Percentiles rank a stretch among this genome's conserved stretches.
Conservation (phyloP, 805 yeast species). For the Barnettozyma populi region DNA sequence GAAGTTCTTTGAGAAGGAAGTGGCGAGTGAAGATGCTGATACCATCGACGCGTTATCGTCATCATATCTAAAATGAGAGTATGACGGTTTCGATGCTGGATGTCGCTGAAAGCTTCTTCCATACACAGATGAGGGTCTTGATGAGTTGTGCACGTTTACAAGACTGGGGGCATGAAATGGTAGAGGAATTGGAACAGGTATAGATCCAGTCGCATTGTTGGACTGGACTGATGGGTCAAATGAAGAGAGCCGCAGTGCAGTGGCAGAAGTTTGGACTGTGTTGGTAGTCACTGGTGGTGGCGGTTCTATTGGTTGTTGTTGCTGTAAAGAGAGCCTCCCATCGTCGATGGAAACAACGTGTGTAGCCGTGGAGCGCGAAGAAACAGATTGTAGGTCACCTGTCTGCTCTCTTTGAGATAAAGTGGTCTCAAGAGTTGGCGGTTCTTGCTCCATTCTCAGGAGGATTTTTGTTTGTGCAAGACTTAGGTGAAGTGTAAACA, state of each 20-base stretch:
- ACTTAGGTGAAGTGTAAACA: not conserved
- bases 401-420: not conserved
- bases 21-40: conserved; percentile 37
- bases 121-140: conserved; percentile 20
- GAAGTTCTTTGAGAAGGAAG: conserved; percentile 37
- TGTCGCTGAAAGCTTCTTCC: conserved; percentile 6
- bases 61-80: conserved; percentile 21
- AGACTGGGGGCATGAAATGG: conserved; percentile 17
- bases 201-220: not conserved
- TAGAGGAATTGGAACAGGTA: conserved; percentile 9
- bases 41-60: conserved; percentile 31
- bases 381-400: not conserved
- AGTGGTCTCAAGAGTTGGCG: not conserved
- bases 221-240: conserved; percentile 15
- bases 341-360: conserved; percentile 7
- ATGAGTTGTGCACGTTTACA: conserved; percentile 15
- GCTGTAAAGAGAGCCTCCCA: conserved; percentile 5
- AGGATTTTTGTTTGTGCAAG: not conserved
- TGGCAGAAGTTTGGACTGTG: conserved; percentile 17
- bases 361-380: not conserved
- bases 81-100: conserved; percentile 3
- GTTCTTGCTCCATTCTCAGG: not conserved
- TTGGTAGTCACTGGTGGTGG: conserved; percentile 1
- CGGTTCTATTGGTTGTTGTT: not conserved
- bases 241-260: conserved; percentile 19